A percentile compares a stretch with the other conserved stretches of the same genome.
Conservation (phyloP, 345 rosid species). For the Luvunga scandens region DNA sequence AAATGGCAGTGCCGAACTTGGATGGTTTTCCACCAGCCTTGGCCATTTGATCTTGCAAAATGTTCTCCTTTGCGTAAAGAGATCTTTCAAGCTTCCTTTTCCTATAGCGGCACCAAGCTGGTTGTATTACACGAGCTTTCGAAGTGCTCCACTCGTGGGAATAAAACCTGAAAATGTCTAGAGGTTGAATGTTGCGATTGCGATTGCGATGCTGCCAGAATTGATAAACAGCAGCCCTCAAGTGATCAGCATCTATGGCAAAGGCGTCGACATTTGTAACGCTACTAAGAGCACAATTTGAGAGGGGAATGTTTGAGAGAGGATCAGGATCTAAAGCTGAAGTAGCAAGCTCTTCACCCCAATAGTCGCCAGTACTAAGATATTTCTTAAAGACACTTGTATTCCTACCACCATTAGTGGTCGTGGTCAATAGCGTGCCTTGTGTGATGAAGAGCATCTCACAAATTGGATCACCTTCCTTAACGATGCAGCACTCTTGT, state of each 20-base stretch:
- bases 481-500: too few relatives aligned
- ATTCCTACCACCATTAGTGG: too few relatives aligned
- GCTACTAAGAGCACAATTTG: not conserved
- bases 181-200: too few relatives aligned
- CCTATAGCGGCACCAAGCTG: not conserved
- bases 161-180: conserved; percentile 28
- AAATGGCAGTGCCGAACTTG: not conserved
- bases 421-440: too few relatives aligned
- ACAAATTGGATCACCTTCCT: too few relatives aligned
- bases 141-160: conserved; percentile 44
- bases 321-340: too few relatives aligned
- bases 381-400: not conserved
- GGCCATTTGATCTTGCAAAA: not conserved
- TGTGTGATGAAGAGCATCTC: too few relatives aligned
- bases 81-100: not conserved
- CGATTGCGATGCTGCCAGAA: too few relatives aligned
- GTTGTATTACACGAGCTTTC: not conserved
- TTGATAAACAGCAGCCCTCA: not conserved
- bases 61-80: not conserved
- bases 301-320: not conserved
- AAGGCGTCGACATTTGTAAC: not conserved
- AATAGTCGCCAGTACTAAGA: not conserved
- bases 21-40: not conserved
- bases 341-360: not conserved
- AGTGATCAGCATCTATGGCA: conserved; percentile 9